Base-by-base conservation (phyloP, 345 rosid species). In the Dovyalis caffra region DNA sequence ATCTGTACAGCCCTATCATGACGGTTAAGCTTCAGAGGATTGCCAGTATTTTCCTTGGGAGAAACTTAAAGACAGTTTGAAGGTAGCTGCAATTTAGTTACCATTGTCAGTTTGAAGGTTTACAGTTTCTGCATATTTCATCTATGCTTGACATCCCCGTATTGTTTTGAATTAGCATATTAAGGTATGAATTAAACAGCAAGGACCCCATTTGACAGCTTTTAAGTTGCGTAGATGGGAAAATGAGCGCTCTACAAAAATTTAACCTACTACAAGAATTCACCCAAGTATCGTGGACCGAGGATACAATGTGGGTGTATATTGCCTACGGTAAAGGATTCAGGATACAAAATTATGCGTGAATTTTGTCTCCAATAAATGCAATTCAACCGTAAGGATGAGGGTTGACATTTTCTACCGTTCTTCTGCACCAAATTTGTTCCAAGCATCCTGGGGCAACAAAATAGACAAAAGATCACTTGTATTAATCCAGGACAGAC, bases 401-500 rank as follows among this genome's bases (percentile, higher is more conserved):
- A 20, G 3, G 29, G 23, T 2, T n/a, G 65, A 34, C 4, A 9
- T 28, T 8, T 11, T 51, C 75, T 70, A 79, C 63, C 75, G 45
- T 37, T 75, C 82, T 25, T 75, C 82, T 26, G 79, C 69, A 49
- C 73, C 75, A 73, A 75, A 71, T 70, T 68, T 79, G 76, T 75
- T 79, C 82, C 82, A 79, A 14, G 82, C 82, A 28, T 79, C 82
- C 82, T 79, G 79, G 35, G 57, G 29, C 56, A 45, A 37, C 16
- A 58, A 7, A 9, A 21, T 0, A 51, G 37, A 33, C 9, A 26
- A 70, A 5, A 56, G 8, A 38, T 31, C 11, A 25, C 9, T 64
- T 31, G n/a, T 5, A 25, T 6, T 43, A 1, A 26, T 14, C 14
- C n/a, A 31, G 29, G 26, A 14, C 61, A 23, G 61, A 8, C 11